Percentiles rank a stretch among this genome's conserved stretches.
Evolutionary conservation across 805 yeast species (phyloP).

Genomic region (Yamadazyma sp.): DNA sequence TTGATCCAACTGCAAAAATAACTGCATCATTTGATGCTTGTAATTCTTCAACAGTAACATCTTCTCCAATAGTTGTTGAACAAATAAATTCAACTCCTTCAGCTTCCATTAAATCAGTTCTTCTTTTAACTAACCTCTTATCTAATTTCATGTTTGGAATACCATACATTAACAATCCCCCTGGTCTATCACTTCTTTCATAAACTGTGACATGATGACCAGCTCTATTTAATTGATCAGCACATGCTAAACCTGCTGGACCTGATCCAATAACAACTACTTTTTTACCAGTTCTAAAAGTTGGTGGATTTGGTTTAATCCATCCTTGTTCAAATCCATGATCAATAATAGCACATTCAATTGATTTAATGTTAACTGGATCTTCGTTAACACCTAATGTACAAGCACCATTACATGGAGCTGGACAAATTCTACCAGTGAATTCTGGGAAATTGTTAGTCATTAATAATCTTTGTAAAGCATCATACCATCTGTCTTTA

Average conservation of each 20-base stretch:
- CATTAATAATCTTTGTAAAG: conserved; percentile 86
- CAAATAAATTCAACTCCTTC: conserved; percentile 84
- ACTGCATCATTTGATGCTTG: conserved; percentile 73
- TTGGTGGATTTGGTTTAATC: conserved; percentile 84
- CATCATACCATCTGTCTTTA: conserved; percentile 92
- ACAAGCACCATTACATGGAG: conserved; percentile 97
- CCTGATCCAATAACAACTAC: conserved; percentile 95
- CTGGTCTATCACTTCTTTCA: conserved; percentile 93
- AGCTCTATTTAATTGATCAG: conserved; percentile 95
- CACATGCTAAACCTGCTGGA: conserved; percentile 95
- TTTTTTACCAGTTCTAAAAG: conserved; percentile 74
- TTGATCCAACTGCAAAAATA: conserved; percentile 88
- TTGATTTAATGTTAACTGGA: conserved; percentile 94
- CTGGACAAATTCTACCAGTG: conserved; percentile 97
- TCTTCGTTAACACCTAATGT: conserved; percentile 90
- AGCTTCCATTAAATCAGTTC: conserved; percentile 84
- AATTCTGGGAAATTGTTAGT: conserved; percentile 99
- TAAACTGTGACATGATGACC: conserved; percentile 91
- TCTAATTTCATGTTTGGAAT: conserved; percentile 98
- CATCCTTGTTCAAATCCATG: conserved; percentile 96
- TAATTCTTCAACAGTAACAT: conserved; percentile 67
- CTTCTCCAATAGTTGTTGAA: conserved; percentile 81
- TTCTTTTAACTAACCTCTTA: conserved; percentile 86
- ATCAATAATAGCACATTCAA: conserved; percentile 95
- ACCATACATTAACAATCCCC: conserved; percentile 98